Conservation (phyloP, 345 rosid species). For the Citrus maxima region DNA sequence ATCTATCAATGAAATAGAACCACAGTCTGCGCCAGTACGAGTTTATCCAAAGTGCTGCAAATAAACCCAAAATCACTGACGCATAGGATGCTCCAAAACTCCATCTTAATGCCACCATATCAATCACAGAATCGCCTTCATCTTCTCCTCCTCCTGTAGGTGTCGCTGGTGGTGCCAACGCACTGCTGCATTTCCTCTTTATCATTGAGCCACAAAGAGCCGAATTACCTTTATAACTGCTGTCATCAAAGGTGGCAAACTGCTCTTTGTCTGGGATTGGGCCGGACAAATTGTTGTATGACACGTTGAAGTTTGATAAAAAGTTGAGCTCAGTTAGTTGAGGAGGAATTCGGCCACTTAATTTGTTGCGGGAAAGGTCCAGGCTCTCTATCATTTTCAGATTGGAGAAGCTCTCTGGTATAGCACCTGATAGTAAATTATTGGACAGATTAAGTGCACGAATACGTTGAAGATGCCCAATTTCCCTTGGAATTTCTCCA, state of each 20-base stretch:
- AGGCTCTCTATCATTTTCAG: background rate
- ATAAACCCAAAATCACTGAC: no score
- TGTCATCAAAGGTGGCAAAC: background rate
- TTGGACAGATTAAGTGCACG: background rate
- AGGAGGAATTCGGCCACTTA: background rate
- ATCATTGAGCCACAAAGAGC: background rate
- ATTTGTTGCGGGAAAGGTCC: background rate
- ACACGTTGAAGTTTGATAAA: background rate
- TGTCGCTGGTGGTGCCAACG: no score
- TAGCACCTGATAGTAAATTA: background rate
- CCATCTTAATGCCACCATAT: no score
- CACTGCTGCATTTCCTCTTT: background rate
- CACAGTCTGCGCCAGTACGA: background rate
- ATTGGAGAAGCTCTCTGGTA: background rate
- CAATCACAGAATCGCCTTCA: no score
- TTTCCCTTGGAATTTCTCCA: background rate
- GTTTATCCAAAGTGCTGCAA: no score
- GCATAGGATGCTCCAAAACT: no score
- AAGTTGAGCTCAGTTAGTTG: background rate
- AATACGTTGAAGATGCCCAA: background rate
- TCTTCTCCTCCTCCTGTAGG: no score
- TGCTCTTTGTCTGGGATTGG: background rate
- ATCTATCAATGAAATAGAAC: no score
- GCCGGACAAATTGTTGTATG: background rate
- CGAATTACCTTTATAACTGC: background rate